Evolutionary conservation across 805 yeast species (phyloP), one percentile per base, ranked within the genome.

Genomic region (Naumovozyma castellii): DNA sequence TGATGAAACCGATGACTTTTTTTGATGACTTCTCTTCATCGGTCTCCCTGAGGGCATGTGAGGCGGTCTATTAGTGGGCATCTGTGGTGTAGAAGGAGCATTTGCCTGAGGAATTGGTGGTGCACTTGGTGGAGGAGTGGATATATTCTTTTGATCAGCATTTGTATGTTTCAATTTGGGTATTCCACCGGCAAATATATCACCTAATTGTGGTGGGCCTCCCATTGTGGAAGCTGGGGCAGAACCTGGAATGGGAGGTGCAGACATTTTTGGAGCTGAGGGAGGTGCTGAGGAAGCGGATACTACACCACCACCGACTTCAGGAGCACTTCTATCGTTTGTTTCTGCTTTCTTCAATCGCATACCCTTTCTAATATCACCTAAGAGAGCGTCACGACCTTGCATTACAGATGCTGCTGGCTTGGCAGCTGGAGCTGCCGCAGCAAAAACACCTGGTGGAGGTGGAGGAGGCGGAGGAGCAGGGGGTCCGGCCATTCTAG

Each of bases 331-430:
- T 64, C 95, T 63, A 67, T 75, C 79, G 62, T 73, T 64, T 45
- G 97, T 73, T 45, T 60, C 65, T 1, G 84, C 76, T 46, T 80
- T 78, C 53, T 77, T 80, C 41, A 81, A 66, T 35, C 51, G 59
- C 38, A 56, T 63, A 17, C 88, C 90, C 45, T 83, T 82, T 52
- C 86, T 75, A 48, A 90, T 90, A 57, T 84, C 94, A 22, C 92
- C 85, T 18, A 90, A 67, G 38, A 90, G 56, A 2, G 80, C 78
- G 45, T 71, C 71, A 56, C 77, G 61, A 15, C 68, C 70, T 8
- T 63, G 47, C 49, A 57, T 62, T 10, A 53, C 51, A 15, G 56
- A 43, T 37, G 59, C 39, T 36, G 66, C 48, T 32, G 62, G 52
- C 43, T 57, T 41, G 25, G 68, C 51, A 38, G 60, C 48, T 9